Conservation (phyloP, 139 green algal species). For the Tetradesmus obliquus region DNA sequence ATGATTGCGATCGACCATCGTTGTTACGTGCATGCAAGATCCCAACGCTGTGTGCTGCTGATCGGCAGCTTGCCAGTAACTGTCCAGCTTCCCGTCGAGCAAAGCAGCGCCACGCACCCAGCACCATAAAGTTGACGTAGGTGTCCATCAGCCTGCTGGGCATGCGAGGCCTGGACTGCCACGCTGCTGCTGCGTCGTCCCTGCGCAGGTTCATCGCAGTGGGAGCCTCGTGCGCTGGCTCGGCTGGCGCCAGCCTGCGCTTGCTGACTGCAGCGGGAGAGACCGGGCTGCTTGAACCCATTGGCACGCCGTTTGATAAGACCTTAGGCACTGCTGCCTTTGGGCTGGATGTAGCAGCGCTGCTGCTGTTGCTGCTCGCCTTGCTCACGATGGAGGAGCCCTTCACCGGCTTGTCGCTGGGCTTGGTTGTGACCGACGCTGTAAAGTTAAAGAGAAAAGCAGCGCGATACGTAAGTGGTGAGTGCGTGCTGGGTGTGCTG, state of each 20-base stretch:
- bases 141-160: slow-evolving; percentile 34
- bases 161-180: slow-evolving; percentile 24
- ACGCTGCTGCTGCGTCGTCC: slow-evolving; percentile 33
- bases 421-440: neutral
- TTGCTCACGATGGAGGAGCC: slow-evolving; percentile 13
- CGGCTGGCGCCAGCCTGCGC: slow-evolving; percentile 12
- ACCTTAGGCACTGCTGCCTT: neutral
- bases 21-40: neutral
- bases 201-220: slow-evolving; percentile 22
- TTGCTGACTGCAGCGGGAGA: neutral
- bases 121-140: slow-evolving; percentile 45
- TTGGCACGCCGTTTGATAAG: neutral
- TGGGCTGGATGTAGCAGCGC: neutral
- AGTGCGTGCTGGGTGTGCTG: neutral
- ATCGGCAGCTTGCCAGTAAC: neutral
- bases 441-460: neutral
- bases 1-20: too few species aligned
- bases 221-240: neutral
- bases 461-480: neutral
- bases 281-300: neutral
- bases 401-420: slow-evolving; percentile 24
- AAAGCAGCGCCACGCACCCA: slow-evolving; percentile 11
- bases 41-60: neutral
- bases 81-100: neutral
- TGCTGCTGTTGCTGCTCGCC: slow-evolving; percentile 13